Evolutionary conservation across 2,329 filamentous ascomycete species (phyloP).

Genomic region (Calonectria pseudoturangicola): DNA sequence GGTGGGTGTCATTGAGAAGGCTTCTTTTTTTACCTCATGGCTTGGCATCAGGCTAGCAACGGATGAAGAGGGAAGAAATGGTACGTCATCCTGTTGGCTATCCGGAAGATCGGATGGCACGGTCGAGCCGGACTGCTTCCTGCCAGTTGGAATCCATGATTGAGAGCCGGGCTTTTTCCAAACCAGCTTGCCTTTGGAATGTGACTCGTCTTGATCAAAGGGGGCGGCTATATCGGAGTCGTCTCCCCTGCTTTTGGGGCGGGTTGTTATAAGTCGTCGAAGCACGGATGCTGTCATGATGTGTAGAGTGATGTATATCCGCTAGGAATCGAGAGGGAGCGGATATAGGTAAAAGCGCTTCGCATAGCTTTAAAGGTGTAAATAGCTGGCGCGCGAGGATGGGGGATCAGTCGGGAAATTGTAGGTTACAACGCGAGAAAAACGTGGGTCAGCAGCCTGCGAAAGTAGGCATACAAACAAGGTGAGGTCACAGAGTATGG

Average conservation of each 20-base stretch:
- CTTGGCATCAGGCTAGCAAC: conserved; percentile 67
- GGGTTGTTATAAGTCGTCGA: conserved; percentile 50
- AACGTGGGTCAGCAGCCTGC: not conserved
- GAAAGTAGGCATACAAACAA: conserved; percentile 2
- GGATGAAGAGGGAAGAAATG: conserved; percentile 64
- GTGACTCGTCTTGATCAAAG: conserved; percentile 48
- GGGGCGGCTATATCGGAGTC: conserved; percentile 43
- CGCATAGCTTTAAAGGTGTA: conserved; percentile 43
- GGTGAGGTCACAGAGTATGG: conserved; percentile 43
- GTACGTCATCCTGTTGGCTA: conserved; percentile 52
- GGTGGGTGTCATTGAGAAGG: conserved; percentile 52
- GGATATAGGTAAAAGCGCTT: conserved; percentile 39
- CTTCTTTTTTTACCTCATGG: conserved; percentile 61
- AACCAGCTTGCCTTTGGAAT: conserved; percentile 43
- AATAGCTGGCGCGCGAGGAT: conserved; percentile 8
- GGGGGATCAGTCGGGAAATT: conserved; percentile 22
- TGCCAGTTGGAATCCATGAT: conserved; percentile 51
- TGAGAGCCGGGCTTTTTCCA: conserved; percentile 45
- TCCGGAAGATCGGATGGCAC: not conserved
- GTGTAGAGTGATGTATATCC: conserved; percentile 33
- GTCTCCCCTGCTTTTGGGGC: conserved; percentile 39
- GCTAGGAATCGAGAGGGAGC: conserved; percentile 6
- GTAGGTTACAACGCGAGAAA: conserved; percentile 19
- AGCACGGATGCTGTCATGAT: conserved; percentile 52
- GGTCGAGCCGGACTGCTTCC: conserved; percentile 28